Conservation (phyloP, 352 stramenopile genomes). For the Phytophthora cactorum region DNA sequence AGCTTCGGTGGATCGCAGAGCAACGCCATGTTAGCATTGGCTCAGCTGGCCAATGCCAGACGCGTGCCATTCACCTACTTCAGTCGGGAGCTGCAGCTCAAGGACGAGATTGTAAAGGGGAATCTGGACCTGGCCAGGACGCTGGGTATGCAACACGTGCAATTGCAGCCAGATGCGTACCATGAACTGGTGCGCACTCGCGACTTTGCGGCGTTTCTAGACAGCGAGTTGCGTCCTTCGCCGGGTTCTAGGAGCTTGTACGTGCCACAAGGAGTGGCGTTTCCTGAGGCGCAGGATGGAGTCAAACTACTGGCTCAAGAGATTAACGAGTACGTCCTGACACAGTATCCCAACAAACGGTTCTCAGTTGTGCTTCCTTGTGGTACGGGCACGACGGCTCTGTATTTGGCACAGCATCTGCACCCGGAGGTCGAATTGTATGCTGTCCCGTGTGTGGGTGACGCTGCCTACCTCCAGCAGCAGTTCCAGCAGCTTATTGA, state of each 20-base stretch:
- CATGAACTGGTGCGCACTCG: constrained; percentile 47
- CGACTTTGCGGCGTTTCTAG: constrained; percentile 40
- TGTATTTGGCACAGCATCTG: constrained; percentile 83
- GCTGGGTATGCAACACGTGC: constrained; percentile 76
- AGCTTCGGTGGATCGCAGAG: constrained; percentile 86
- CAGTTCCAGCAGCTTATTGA: constrained; percentile 58
- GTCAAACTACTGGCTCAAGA: constrained; percentile 66
- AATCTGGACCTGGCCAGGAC: constrained; percentile 55
- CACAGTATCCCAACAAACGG: constrained; percentile 14
- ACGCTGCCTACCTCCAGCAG: constrained; percentile 56
- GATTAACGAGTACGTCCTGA: constrained; percentile 68
- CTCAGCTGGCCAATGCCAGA: constrained; percentile 78
- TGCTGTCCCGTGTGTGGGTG: constrained; percentile 76
- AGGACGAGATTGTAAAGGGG: constrained; percentile 23
- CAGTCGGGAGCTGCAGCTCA: constrained; percentile 46
- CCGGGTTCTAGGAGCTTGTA: constrained; percentile 35
- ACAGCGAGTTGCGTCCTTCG: constrained; percentile 6
- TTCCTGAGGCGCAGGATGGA: constrained; percentile 61
- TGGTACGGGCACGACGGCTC: constrained; percentile 79
- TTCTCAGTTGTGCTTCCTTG: constrained; percentile 78
- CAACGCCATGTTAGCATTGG: constrained; percentile 88
- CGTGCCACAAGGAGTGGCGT: constrained; percentile 79
- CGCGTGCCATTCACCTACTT: constrained; percentile 88
- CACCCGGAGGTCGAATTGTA: constrained; percentile 52
- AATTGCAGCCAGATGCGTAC: constrained; percentile 53